These are phyloP conservation scores for Vitellaria paradoxa DNA, from an alignment of 179 eudicot species.

Conservation along the genomic window DNA sequence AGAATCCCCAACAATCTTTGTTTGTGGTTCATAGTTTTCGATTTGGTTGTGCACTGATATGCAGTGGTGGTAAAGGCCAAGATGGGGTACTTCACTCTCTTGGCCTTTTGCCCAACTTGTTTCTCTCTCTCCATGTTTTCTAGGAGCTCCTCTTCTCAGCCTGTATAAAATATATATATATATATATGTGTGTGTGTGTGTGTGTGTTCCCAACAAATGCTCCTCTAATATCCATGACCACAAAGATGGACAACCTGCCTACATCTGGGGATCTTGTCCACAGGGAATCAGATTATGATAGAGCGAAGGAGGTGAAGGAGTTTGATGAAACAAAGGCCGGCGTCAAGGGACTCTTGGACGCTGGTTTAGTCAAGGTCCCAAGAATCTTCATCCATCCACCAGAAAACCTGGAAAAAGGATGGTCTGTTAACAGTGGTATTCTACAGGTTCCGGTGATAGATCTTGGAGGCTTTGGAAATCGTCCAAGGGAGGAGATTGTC, in stretches of 20 bases:
- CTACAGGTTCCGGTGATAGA: constrained; percentile 32
- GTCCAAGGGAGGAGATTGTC: constrained; percentile 26
- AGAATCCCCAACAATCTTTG: neutral
- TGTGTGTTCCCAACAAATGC: neutral
- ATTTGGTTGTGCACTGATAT: neutral
- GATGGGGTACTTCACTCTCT: neutral
- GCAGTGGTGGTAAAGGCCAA: neutral
- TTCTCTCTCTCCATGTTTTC: neutral
- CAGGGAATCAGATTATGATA: constrained; percentile 5
- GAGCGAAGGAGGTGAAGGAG: constrained; percentile 22
- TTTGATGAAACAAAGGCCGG: constrained; percentile 24
- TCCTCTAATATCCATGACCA: neutral
- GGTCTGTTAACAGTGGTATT: neutral
- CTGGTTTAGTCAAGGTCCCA: constrained; percentile 17
- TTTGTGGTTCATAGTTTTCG: neutral
- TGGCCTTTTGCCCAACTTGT: constrained; percentile 6
- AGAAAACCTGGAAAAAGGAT: neutral
- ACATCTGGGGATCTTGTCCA: neutral
- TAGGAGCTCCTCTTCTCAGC: neutral
- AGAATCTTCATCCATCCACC: constrained; percentile 24
- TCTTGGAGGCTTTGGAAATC: constrained; percentile 28
- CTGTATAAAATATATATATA: neutral
- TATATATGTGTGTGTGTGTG: no score
- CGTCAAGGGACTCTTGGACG: constrained; percentile 22
- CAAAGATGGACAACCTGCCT: neutral